These are phyloP conservation scores for Paramecium octaurelia DNA, from an alignment of 73 alveolate genomes.

Conservation along the genomic window DNA sequence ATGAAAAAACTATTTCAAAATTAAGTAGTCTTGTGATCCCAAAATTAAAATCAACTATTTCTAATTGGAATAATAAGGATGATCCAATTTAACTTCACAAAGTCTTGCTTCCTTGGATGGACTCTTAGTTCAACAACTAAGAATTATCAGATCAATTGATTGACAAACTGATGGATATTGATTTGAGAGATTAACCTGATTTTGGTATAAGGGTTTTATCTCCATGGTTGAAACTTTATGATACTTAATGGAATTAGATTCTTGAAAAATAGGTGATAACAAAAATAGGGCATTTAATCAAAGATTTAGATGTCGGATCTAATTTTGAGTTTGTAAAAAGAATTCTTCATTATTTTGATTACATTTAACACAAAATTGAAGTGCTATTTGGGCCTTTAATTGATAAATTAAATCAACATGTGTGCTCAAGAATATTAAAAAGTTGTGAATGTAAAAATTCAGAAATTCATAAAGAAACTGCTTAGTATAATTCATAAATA, in stretches of 20 bases:
- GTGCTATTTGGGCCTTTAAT: not conserved
- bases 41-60: not conserved
- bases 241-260: not conserved
- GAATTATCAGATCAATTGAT: not conserved
- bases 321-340: not conserved
- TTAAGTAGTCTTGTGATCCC: not conserved
- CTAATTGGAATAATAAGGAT: not conserved
- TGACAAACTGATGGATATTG: not conserved
- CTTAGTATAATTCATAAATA: not conserved
- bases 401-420: not conserved
- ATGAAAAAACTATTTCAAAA: not conserved
- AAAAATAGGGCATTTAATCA: not conserved
- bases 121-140: not conserved
- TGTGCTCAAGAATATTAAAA: not conserved
- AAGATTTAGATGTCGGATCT: not conserved
- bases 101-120: not conserved
- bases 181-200: not conserved
- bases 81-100: not conserved
- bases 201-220: not conserved
- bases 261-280: not conserved
- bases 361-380: not conserved
- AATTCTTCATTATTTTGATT: not conserved
- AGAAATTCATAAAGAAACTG: not conserved
- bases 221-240: not conserved
- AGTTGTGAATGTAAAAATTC: not conserved